Evolutionary conservation across 371 early-diverging fungal genomes (phyloP).

Genomic region (Mucor circinelloides): DNA sequence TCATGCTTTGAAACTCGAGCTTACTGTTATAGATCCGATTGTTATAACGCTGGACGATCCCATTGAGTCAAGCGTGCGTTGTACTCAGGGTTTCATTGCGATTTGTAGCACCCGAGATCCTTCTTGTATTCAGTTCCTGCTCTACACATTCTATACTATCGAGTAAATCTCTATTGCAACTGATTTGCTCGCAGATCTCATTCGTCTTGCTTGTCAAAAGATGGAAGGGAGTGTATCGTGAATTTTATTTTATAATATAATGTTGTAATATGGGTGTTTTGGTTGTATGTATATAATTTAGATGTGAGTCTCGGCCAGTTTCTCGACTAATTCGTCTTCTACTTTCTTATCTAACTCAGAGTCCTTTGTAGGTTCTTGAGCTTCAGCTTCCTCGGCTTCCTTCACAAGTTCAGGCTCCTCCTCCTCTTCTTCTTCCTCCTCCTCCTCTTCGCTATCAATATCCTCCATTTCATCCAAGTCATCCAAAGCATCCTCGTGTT

Average conservation of each 20-base stretch:
- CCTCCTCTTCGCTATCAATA: slow-evolving; percentile 72
- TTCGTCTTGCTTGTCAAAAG: neutral
- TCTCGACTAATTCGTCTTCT: slow-evolving; percentile 40
- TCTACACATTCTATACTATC: too few species aligned
- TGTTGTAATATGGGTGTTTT: neutral
- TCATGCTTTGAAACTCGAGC: neutral
- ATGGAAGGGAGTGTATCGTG: neutral
- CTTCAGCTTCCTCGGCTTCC: slow-evolving; percentile 25
- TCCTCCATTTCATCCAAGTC: slow-evolving; percentile 97
- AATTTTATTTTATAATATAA: neutral
- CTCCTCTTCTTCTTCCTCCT: slow-evolving; percentile 66
- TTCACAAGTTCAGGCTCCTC: slow-evolving; percentile 42
- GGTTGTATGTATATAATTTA: slow-evolving; percentile 23
- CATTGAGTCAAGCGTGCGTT: too few species aligned
- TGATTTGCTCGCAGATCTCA: too few species aligned
- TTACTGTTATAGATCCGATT: too few species aligned
- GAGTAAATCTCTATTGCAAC: too few species aligned
- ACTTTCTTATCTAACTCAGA: slow-evolving; percentile 18
- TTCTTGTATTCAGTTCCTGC: too few species aligned
- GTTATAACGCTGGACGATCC: too few species aligned
- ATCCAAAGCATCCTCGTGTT: slow-evolving; percentile 81
- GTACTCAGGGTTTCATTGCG: too few species aligned
- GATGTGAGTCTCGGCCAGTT: slow-evolving; percentile 49
- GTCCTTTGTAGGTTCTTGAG: slow-evolving; percentile 25
- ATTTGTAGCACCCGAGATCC: too few species aligned